Evolutionary conservation across 1,284 basidiomycete genomes (phyloP), one percentile per base, ranked within the genome.

Genomic region (Microbotryum intermedium): DNA sequence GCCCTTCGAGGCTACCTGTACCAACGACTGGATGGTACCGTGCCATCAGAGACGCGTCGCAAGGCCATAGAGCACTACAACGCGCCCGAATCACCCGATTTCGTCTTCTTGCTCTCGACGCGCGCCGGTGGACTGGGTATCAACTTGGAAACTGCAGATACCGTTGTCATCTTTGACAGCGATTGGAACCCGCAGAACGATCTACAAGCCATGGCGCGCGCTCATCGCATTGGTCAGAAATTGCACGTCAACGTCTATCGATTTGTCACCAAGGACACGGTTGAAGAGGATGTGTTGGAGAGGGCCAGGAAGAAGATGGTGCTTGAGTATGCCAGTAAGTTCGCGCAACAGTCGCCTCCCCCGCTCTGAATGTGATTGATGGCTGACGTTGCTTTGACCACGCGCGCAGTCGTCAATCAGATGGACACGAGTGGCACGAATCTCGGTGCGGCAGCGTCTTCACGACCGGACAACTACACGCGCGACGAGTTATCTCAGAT

Each of bases 231-330:
- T 72, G 90, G 94, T 21, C 88, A 98, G 77, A 97, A 97, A 77
- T 88, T 88, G 56, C 94, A 98, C 76, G 95, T 98, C 72, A 97
- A 86, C 74, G 95, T 99, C 53, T 98, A 97, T 77, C 87, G 94
- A 47, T 77, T 98, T 73, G 90, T 99, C 72, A 94, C 91, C 72
- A 97, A 98, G 78, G 94, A 97, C 73, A 98, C 94, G 18, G 93
- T 98, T 81, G 95, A 98, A 76, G 95, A 98, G 77, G 94, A 98
- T 72, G 89, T 98, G 26, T 82, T 99, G 46, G 94, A 99, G 77
- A 83, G 93, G 48, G 95, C 95, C 21, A 94, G 95, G 82, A 88
- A 93, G 79, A 98, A 98, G 80, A 98, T 98, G 94, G 91, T 98
- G 58, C 80, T 99, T 68, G 95, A 99, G 76, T 97, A 98, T 79